Evolutionary conservation across 805 yeast species (phyloP), one percentile per base, ranked within the genome.

Genomic region (Starmerella floricola): DNA sequence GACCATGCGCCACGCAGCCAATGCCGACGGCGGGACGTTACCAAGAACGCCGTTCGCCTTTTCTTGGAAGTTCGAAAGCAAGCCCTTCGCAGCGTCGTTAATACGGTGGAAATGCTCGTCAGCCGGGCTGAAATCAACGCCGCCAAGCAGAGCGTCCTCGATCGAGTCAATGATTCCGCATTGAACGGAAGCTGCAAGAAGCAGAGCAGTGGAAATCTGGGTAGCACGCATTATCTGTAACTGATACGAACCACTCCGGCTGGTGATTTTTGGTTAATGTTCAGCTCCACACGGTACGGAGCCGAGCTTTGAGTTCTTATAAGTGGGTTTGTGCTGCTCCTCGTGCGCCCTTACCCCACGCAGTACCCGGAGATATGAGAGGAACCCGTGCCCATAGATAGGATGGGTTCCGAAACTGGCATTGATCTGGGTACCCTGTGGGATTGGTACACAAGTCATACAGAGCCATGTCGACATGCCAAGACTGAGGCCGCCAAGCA

Each of bases 1-100:
- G 21, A 59, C 62, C 6, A 53, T 47, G 36, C 48, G 47, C 62
- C 62, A 59, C 16, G 58, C 54, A n/a, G 38, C 49, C 30, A 46
- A 31, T 12, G 62, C 62, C 24, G 48, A 48, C 24, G 26, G 34
- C 20, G 62, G 61, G 17, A 57, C 36, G 10, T 40, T 42, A 15
- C 60, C 59, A 13, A 53, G 47, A 21, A 41, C 45, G 26, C 44
- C 52, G 16, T 47, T 45, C 16, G 50, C 45, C 30, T 44, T 36
- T 17, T 17, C 36, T 26, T 46, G 45, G 21, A 51, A 29, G 21
- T 34, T 16, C 68, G 75, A 32, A 33, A 57, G 41, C 31, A 44
- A 15, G 2, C 34, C 21, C 29, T 24, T 28, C 24, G 52, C 47
- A 6, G 42, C 20, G 19, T 8, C 30, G 41, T 28, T 40, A 33